A percentile compares a stretch with the other conserved stretches of the same genome.
Conservation (phyloP, 441 rosid species). For the Croton laevigatus region DNA sequence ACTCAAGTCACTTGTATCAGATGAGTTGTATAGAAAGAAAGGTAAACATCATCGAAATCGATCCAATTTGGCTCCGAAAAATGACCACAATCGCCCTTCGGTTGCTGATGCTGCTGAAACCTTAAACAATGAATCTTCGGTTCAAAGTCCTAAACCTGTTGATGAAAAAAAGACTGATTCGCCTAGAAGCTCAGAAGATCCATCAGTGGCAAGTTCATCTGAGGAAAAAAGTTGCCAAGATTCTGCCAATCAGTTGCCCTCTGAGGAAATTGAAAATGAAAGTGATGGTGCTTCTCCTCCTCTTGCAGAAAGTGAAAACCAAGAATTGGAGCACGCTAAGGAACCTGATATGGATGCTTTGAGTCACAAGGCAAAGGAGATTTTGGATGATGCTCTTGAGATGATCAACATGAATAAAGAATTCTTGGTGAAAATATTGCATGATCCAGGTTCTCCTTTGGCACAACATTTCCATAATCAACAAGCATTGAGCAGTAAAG, state of each 20-base stretch:
- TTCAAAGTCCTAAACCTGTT: conserved; percentile 19
- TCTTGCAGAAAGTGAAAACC: conserved; percentile 21
- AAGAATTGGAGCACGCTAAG: conserved; percentile 26
- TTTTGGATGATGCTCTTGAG: conserved; percentile 54
- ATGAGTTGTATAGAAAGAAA: conserved; percentile 55
- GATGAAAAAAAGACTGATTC: conserved; percentile 18
- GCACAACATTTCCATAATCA: conserved; percentile 44
- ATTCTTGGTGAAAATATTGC: conserved; percentile 42
- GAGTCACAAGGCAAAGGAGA: conserved; percentile 34
- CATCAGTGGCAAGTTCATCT: conserved; percentile 21
- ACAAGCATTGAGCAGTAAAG: conserved; percentile 31
- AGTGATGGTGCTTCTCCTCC: conserved; percentile 2
- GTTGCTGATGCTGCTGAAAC: conserved; percentile 11
- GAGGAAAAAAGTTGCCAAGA: conserved; percentile 36
- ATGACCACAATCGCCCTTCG: conserved; percentile 20
- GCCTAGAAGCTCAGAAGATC: conserved; percentile 27
- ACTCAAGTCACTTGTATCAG: conserved; percentile 52
- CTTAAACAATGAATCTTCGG: conserved; percentile 13
- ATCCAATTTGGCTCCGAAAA: conserved; percentile 23
- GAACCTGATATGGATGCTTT: conserved; percentile 29
- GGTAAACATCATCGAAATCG: conserved; percentile 43
- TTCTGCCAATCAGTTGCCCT: background rate
- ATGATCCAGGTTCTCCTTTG: conserved; percentile 53
- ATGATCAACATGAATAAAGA: conserved; percentile 57
- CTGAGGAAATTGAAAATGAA: conserved; percentile 10